A percentile compares a stretch with the other conserved stretches of the same genome.
Evolutionary conservation across 2,329 filamentous ascomycete genomes (phyloP).

Genomic region (Pseudonectria foliicola): DNA sequence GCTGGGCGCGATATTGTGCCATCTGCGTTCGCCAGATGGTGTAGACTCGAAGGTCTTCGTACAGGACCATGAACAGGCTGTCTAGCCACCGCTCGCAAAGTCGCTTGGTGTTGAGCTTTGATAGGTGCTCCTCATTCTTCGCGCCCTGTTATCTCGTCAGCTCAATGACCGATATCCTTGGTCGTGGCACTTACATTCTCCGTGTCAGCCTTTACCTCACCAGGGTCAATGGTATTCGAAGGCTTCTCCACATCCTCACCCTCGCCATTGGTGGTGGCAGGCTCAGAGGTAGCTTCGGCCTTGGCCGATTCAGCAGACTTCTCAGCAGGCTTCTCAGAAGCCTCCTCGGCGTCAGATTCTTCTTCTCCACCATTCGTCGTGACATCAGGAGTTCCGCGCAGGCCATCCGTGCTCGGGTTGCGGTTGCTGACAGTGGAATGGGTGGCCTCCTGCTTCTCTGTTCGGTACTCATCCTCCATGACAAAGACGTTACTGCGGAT

Average conservation of each 20-base stretch:
- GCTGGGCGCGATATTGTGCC: constrained; percentile 88
- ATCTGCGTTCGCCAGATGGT: constrained; percentile 99
- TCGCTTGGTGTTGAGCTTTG: constrained; percentile 92
- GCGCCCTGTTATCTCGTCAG: constrained; percentile 41
- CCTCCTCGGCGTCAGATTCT: constrained; percentile 29
- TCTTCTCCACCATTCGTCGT: constrained; percentile 41
- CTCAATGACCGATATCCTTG: background rate
- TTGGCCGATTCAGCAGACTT: constrained; percentile 23
- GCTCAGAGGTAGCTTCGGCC: constrained; percentile 21
- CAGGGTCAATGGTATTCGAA: constrained; percentile 68
- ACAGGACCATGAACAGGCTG: constrained; percentile 98
- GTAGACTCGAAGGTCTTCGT: constrained; percentile 95
- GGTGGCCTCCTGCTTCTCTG: constrained; percentile 65
- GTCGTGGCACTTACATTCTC: constrained; percentile 51
- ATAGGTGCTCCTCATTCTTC: constrained; percentile 65
- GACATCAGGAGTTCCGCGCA: constrained; percentile 62
- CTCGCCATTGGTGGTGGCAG: constrained; percentile 27
- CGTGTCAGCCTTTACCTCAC: constrained; percentile 66
- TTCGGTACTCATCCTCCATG: constrained; percentile 98
- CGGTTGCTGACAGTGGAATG: constrained; percentile 46
- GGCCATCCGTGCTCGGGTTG: constrained; percentile 71
- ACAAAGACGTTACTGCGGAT: constrained; percentile 97
- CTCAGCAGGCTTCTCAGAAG: constrained; percentile 24
- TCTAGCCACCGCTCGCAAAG: constrained; percentile 97
- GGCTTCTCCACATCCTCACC: constrained; percentile 61